Base-by-base conservation (phyloP, 108 stramenopile species). In the Cylindrotheca fusiformis region DNA sequence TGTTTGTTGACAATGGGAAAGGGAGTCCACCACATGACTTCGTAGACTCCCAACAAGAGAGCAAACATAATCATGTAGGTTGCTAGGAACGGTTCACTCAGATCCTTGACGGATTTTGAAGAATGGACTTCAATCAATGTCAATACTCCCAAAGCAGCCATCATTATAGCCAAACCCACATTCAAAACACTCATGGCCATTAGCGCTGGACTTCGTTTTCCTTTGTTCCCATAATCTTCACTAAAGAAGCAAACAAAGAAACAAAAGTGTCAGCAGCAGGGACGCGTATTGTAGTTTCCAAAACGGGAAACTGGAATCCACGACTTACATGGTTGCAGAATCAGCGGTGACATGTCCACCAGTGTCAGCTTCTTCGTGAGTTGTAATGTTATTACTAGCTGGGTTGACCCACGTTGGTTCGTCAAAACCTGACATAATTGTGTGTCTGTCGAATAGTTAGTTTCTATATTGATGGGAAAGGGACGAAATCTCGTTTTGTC, bases 51-150 rank as follows among this genome's bases (percentile, higher is more conserved):
- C 29, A 94, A 67, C 23, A 94, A 71, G 3, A 77, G 50, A 5
- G 86, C 65, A 71, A 94, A 94, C 22, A 94, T 64, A 22, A 91
- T 72, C 93, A 94, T 91, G 78, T 94, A 94, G 20, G 77, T 45
- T 4, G 86, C 85, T 23, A 94, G 72, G 72, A 91, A 90, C 10
- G 76, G 69, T 69, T 87, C 87, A 30, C 84, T 56, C 8, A 86
- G 48, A 49, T 85, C 78, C 10, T 50, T 36, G 12, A 22, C 48
- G 8, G 60, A 20, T 18, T 58, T 58, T 23, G 47, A 46, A 30
- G 25, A 19, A 36, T 72, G 52, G 20, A 70, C 55, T 60, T 84
- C 69, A 28, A 90, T 72, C 28, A 91, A 52, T 4, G 84, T 79
- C 32, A 91, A 77, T n/a, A 91, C 76, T 12, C 88, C 93, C 51